These are phyloP conservation scores for Sequoiadendron giganteum DNA, from an alignment of 75 land plant genomes.

Conservation along the genomic window DNA sequence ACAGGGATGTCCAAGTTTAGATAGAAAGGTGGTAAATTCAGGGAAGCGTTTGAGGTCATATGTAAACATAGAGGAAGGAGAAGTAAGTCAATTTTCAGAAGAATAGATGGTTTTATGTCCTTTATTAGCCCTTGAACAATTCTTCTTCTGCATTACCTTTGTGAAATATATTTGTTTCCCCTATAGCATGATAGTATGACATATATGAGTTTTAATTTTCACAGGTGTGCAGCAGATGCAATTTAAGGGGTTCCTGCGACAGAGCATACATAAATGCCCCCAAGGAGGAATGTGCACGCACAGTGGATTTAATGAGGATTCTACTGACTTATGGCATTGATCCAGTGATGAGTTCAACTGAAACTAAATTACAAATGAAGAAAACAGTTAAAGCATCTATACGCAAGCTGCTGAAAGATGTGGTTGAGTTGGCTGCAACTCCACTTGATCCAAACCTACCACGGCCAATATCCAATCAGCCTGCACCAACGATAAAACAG, in stretches of 20 bases:
- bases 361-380: constrained; percentile 24
- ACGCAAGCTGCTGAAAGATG: constrained; percentile 54
- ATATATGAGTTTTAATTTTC: constrained; percentile 14
- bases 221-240: constrained; percentile 86
- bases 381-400: constrained; percentile 42
- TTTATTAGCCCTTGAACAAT: background rate
- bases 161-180: background rate
- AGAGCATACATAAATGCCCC: constrained; percentile 63
- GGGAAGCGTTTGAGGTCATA: constrained; percentile 84
- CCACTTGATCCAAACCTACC: constrained; percentile 54
- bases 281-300: constrained; percentile 52
- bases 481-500: constrained; percentile 7
- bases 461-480: constrained; percentile 23
- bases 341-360: constrained; percentile 30
- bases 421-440: constrained; percentile 56
- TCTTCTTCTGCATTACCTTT: background rate
- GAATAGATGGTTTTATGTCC: background rate
- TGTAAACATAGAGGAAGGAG: constrained; percentile 67
- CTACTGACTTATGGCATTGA: constrained; percentile 64
- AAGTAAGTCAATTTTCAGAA: constrained; percentile 53
- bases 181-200: constrained; percentile 2
- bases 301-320: constrained; percentile 74
- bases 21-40: constrained; percentile 86
- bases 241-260: constrained; percentile 69
- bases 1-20: constrained; percentile 79